Evolutionary conservation across 1,284 basidiomycete species (phyloP), one percentile per base, ranked within the genome.

Genomic region (Tausonia pullulans): DNA sequence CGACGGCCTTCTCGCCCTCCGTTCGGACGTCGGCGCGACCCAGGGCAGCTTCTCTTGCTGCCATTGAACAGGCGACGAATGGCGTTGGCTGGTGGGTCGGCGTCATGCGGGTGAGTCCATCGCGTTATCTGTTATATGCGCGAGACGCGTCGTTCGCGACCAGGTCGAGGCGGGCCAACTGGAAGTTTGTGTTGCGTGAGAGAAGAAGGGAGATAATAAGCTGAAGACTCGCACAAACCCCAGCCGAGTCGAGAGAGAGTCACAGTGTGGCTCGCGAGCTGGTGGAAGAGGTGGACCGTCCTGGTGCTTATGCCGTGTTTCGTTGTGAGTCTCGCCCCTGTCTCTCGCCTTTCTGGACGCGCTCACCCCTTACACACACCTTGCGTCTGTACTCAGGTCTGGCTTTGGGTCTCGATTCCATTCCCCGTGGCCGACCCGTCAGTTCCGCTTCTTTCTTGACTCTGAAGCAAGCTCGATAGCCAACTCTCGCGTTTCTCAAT

Each of bases 341-440:
- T 1, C 5, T 16, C 54, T 46, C 41, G 9, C 13, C 16, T 57
- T 52, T 14, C 13, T 10, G 3, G 6, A 57, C 14, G 9, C n/a
- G 8, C 40, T 45, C n/a, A 63, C 11, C 58, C 41, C 16, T 46
- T 61, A 39, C 2, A 39, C 43, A 0, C 14, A 6, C 56, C 50
- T 44, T 52, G 5, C 8, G 10, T 45, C 11, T 16, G 16, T 8
- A 16, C 27, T 27, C 63, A 77, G 74, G 73, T 79, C 0, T 81
- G 81, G 81, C 60, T 79, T 0, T 82, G 81, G 81, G 80, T 80
- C 58, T 78, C 79, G 0, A 70, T 81, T 10, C 81, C 81, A 3
- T 81, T 82, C 61, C 81, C 81, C 0, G 77, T 80, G 6, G 75
- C 74, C 4, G 78, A 80, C 65, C 80, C 80, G 0, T 75, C 72